A percentile compares a stretch with the other conserved stretches of the same genome.
Evolutionary conservation across 768 basidiomycete genomes (phyloP).

Genomic region (Kockovaella imperatae): DNA sequence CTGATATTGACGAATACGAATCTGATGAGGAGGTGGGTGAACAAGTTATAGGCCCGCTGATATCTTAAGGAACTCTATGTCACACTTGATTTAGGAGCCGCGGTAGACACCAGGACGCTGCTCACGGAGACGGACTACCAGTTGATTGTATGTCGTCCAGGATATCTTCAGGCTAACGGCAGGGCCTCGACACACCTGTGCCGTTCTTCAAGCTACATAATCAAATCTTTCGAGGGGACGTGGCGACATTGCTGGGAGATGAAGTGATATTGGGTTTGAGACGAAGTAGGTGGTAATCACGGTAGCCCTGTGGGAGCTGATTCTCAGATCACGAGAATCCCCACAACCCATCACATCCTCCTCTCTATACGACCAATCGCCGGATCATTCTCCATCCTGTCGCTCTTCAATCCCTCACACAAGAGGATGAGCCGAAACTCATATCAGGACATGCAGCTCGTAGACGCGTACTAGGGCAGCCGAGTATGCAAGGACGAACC

Average conservation of each 20-base stretch:
- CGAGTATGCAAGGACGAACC: no score
- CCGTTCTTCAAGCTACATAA: slow-evolving; percentile 53
- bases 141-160: slow-evolving; percentile 19
- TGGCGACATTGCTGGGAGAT: slow-evolving; percentile 28
- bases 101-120: slow-evolving; percentile 23
- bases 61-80: slow-evolving; percentile 58
- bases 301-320: neutral
- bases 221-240: slow-evolving; percentile 28
- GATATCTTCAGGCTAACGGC: neutral
- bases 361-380: slow-evolving; percentile 15
- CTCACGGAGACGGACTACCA: slow-evolving; percentile 41
- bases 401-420: no score
- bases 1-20: slow-evolving; percentile 57
- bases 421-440: no score
- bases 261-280: slow-evolving; percentile 34
- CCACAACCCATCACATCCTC: slow-evolving; percentile 26
- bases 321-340: slow-evolving; percentile 22
- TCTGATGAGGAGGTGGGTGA: slow-evolving; percentile 56
- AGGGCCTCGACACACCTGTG: slow-evolving; percentile 53
- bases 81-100: slow-evolving; percentile 61
- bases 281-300: slow-evolving; percentile 12
- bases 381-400: slow-evolving; percentile 19
- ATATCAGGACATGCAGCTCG: no score
- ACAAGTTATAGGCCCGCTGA: neutral
- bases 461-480: no score